phyloP scores from a whole-genome alignment of 2,329 filamentous ascomycete genomes.

The Plenodomus biglobosus region DNA sequence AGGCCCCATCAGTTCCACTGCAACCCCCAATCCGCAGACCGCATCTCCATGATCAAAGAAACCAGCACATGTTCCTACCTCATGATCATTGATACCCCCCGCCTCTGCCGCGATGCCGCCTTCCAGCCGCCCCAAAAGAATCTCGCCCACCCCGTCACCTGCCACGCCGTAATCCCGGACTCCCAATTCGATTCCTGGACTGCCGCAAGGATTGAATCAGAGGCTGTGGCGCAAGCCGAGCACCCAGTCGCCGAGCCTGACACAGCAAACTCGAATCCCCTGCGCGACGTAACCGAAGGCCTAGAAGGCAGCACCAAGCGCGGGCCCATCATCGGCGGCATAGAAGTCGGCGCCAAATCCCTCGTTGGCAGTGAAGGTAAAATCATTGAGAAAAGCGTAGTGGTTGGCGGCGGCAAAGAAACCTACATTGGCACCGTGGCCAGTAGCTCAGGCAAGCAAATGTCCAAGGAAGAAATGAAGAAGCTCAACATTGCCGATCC shows the following conservation, averaged over 20 bases:
- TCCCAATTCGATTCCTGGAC: conserved; percentile 55
- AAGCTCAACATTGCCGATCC: conserved; percentile 64
- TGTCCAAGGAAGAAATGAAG: conserved; percentile 68
- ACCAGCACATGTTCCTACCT: conserved; percentile 87
- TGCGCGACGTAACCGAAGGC: conserved; percentile 35
- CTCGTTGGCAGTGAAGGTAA: conserved; percentile 59
- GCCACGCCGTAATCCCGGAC: conserved; percentile 67
- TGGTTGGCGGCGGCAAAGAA: conserved; percentile 56
- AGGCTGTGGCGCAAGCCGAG: conserved; percentile 27
- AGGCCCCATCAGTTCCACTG: conserved; percentile 62
- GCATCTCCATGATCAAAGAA: conserved; percentile 92
- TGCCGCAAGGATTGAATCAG: conserved; percentile 35
- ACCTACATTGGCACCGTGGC: conserved; percentile 56
- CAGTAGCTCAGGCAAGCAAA: conserved; percentile 61
- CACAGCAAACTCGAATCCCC: conserved; percentile 32
- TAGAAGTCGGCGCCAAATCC: conserved; percentile 60
- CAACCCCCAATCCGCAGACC: conserved; percentile 71
- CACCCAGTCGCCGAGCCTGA: conserved; percentile 25
- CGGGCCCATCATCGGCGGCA: conserved; percentile 56
- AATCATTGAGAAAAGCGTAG: conserved; percentile 56
- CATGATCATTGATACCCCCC: conserved; percentile 88
- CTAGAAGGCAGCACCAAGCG: conserved; percentile 39
- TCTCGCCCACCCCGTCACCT: conserved; percentile 74
- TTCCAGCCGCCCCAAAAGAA: conserved; percentile 81
- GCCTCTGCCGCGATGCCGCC: conserved; percentile 82